A percentile compares a stretch with the other conserved stretches of the same genome.
phyloP scores from a whole-genome alignment of 2,329 filamentous ascomycete species.

The Colletotrichum sp. region DNA sequence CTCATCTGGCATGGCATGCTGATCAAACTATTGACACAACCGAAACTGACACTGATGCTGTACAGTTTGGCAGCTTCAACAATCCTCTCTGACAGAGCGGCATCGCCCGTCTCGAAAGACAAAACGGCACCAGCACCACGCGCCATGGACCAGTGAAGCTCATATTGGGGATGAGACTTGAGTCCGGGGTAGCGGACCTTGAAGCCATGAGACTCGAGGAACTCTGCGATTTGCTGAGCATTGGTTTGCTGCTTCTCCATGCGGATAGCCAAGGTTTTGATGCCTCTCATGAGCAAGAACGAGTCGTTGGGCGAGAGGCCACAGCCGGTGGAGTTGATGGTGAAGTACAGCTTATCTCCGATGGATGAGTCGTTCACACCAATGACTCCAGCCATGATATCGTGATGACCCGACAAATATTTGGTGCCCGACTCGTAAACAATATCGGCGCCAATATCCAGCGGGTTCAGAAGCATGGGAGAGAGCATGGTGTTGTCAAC shows the following conservation, averaged over 20 bases:
- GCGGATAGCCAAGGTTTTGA: constrained; percentile 95
- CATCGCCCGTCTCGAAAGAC: constrained; percentile 93
- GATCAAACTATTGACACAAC: constrained; percentile 97
- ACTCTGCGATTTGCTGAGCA: constrained; percentile 88
- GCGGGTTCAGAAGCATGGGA: constrained; percentile 89
- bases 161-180: constrained; percentile 94
- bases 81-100: constrained; percentile 84
- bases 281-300: constrained; percentile 91
- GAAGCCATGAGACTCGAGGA: constrained; percentile 90
- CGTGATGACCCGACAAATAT: constrained; percentile 96
- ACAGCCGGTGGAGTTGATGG: constrained; percentile 95
- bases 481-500: constrained; percentile 99
- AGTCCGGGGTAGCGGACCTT: constrained; percentile 93
- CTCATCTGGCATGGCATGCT: constrained; percentile 99
- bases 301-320: constrained; percentile 94
- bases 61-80: constrained; percentile 92
- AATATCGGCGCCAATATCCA: constrained; percentile 93
- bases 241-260: constrained; percentile 99
- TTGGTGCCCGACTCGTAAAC: constrained; percentile 98
- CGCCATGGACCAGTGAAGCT: constrained; percentile 94
- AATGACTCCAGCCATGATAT: constrained; percentile 98
- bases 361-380: constrained; percentile 84
- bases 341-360: constrained; percentile 92
- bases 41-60: constrained; percentile 96
- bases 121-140: constrained; percentile 93